A percentile compares a stretch with the other conserved stretches of the same genome.
phyloP scores from a whole-genome alignment of 768 basidiomycete species.

The Termitomyces sp. region DNA sequence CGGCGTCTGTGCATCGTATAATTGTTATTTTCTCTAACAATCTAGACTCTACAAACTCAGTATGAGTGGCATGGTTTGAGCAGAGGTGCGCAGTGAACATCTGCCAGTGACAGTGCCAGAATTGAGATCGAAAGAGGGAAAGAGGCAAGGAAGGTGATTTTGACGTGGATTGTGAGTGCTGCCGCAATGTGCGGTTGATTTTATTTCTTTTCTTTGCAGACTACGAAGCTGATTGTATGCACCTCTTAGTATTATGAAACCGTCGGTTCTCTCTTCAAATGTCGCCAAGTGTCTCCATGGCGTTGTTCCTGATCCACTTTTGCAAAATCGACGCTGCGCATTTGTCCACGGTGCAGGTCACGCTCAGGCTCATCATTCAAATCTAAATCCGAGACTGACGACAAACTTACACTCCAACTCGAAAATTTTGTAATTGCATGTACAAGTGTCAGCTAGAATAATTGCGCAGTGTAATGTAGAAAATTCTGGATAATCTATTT shows the following conservation, averaged over 20 bases:
- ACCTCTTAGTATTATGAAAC: slow-evolving; percentile 76
- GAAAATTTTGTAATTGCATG: too few relatives aligned
- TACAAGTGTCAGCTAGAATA: too few relatives aligned
- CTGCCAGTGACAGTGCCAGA: too few relatives aligned
- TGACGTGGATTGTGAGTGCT: slow-evolving; percentile 84
- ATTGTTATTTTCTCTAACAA: too few relatives aligned
- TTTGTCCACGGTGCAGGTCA: slow-evolving; percentile 21
- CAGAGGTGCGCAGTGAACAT: too few relatives aligned
- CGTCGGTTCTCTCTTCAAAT: slow-evolving; percentile 63
- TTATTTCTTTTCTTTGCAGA: not conserved
- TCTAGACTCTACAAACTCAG: too few relatives aligned
- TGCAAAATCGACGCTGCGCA: slow-evolving; percentile 10
- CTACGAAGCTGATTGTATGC: not conserved
- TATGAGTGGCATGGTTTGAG: too few relatives aligned
- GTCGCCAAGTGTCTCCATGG: slow-evolving; percentile 70
- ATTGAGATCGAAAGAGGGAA: too few relatives aligned
- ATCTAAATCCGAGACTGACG: not conserved
- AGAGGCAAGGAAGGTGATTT: too few relatives aligned
- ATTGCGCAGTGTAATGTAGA: too few relatives aligned
- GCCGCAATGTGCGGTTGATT: slow-evolving; percentile 54
- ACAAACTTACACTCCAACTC: not conserved
- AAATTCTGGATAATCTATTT: too few relatives aligned
- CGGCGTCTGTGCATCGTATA: too few relatives aligned
- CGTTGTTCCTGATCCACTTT: slow-evolving; percentile 48
- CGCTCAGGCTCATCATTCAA: slow-evolving; percentile 4